Conservation (phyloP, 495 filamentous ascomycete genomes). For the Penicillium fimorum region DNA sequence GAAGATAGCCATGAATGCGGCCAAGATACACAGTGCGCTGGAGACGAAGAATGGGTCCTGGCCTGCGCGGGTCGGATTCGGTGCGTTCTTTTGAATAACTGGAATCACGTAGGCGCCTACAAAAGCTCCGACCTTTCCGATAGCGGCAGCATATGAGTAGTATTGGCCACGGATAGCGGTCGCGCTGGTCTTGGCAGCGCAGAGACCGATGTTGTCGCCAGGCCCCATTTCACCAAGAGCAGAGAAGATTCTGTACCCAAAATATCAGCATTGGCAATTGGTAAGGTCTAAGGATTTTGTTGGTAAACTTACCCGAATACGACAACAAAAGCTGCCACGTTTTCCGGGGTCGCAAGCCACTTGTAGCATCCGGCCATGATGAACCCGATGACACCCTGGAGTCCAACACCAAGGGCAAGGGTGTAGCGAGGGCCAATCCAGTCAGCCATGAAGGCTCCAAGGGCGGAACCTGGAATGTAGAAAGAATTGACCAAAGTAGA, state of each 20-base stretch:
- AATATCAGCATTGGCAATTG: conserved; percentile 3
- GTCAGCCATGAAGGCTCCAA: conserved; percentile 74
- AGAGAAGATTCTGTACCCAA: conserved; percentile 64
- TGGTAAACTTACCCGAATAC: conserved; percentile 54
- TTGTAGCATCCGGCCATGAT: conserved; percentile 79
- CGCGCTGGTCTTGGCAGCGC: conserved; percentile 83
- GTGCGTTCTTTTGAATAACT: conserved; percentile 63
- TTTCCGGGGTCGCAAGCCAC: conserved; percentile 55
- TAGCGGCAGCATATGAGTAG: conserved; percentile 83
- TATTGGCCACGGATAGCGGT: conserved; percentile 88
- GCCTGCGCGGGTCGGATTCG: conserved; percentile 56
- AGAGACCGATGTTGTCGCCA: conserved; percentile 86
- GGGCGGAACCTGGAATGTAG: conserved; percentile 77
- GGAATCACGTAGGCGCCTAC: conserved; percentile 84
- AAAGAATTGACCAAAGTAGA: conserved; percentile 81
- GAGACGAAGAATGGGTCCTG: conserved; percentile 82
- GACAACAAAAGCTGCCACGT: conserved; percentile 75
- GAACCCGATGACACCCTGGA: conserved; percentile 78
- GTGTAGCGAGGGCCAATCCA: conserved; percentile 71
- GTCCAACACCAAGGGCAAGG: conserved; percentile 61
- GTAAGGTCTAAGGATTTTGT: too few species aligned
- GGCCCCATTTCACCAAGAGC: conserved; percentile 83
- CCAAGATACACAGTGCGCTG: conserved; percentile 61
- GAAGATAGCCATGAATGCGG: conserved; percentile 56
- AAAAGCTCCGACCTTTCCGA: conserved; percentile 87